Percentiles rank a stretch among this genome's conserved stretches.
phyloP scores from a whole-genome alignment of 345 rosid species.

The Triadica sebifera region DNA sequence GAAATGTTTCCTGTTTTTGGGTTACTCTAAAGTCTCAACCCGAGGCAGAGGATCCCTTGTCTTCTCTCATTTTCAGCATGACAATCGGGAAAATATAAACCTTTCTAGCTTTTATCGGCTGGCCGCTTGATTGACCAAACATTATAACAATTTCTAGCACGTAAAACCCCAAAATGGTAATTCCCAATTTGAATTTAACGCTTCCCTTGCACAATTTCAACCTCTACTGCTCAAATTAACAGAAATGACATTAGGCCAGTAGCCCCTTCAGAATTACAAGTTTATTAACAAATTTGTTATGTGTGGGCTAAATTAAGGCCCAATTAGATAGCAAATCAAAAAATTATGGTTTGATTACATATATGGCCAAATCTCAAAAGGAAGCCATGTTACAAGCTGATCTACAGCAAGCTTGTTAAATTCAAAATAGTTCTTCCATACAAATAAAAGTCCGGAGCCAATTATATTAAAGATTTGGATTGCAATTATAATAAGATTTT shows the following conservation, averaged over 20 bases:
- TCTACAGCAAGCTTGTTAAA: background rate
- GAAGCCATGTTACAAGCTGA: background rate
- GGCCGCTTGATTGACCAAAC: too few relatives aligned
- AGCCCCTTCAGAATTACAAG: background rate
- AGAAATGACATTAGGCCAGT: background rate
- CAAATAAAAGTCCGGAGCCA: background rate
- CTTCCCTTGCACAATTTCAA: background rate
- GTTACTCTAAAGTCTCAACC: background rate
- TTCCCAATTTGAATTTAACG: background rate
- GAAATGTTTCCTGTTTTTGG: background rate
- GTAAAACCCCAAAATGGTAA: background rate
- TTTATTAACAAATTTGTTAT: too few relatives aligned
- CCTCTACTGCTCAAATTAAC: background rate
- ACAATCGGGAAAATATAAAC: background rate
- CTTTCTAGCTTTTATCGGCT: too few relatives aligned
- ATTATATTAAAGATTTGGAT: background rate
- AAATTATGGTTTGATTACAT: background rate
- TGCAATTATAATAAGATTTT: background rate
- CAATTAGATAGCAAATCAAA: background rate
- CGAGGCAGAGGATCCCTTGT: background rate
- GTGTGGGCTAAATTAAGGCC: background rate
- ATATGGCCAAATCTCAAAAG: background rate
- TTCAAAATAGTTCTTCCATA: background rate
- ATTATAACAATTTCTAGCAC: background rate
- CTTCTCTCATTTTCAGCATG: too few relatives aligned